phyloP scores from a whole-genome alignment of 345 rosid species.

The Cardamine resedifolia region DNA sequence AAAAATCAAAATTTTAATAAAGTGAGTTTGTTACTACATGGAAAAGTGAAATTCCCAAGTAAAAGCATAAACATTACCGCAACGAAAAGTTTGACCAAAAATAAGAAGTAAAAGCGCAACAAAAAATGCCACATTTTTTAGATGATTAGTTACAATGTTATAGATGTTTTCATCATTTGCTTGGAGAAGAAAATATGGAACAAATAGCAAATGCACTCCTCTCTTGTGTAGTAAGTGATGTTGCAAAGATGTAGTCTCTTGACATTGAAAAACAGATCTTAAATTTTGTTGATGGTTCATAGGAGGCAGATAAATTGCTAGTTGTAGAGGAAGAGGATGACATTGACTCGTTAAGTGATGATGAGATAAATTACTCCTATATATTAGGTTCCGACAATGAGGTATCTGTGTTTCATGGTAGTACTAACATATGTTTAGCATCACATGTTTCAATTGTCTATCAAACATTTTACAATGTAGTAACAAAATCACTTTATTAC shows the following conservation, averaged over 20 bases:
- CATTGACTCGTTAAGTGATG: constrained; percentile 49
- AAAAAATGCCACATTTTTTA: no score
- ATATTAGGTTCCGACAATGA: constrained; percentile 50
- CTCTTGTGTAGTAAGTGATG: constrained; percentile 48
- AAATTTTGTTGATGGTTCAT: constrained; percentile 27
- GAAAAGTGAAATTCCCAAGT: no score
- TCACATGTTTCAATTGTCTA: neutral
- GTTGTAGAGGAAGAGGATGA: constrained; percentile 38
- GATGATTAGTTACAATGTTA: no score
- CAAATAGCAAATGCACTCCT: constrained; percentile 59
- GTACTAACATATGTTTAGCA: neutral
- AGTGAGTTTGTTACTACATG: no score
- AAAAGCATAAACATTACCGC: no score
- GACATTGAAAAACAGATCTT: neutral
- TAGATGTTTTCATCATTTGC: no score
- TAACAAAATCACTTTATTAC: no score
- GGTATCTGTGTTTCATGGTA: constrained; percentile 43
- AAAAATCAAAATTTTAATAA: no score
- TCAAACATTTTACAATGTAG: no score
- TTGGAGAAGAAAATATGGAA: constrained; percentile 56
- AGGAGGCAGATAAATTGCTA: constrained; percentile 59
- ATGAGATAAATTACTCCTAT: constrained; percentile 51
- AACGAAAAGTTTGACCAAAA: no score
- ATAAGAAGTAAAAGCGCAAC: no score
- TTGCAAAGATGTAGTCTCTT: neutral